phyloP scores from a whole-genome alignment of 176 grass and related monocot genomes.

The Triticum turgidum region DNA sequence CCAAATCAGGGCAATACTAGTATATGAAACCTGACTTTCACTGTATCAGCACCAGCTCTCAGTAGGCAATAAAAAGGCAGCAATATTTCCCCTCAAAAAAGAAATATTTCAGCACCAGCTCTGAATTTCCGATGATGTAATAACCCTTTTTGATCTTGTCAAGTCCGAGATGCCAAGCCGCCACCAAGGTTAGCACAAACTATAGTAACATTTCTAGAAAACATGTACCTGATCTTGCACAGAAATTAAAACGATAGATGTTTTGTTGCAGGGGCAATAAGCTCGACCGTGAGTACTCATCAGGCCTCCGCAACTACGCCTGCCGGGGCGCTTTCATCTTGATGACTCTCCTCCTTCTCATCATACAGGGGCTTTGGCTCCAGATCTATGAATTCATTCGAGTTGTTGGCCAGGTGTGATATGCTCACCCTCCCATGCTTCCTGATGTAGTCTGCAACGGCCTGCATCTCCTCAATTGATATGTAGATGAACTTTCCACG shows the following conservation, averaged over 20 bases:
- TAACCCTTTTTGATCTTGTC: not conserved
- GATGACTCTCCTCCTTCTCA: constrained; percentile 27
- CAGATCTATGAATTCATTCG: constrained; percentile 87
- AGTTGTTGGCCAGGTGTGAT: constrained; percentile 78
- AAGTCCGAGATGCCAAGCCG: not conserved
- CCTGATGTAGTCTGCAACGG: constrained; percentile 88
- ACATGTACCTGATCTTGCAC: not conserved
- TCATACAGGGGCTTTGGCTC: constrained; percentile 59
- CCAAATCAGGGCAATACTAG: not conserved
- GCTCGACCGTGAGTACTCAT: not conserved
- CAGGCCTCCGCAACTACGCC: not conserved
- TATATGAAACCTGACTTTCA: not conserved
- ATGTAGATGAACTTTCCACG: constrained; percentile 96
- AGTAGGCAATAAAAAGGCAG: too few relatives aligned
- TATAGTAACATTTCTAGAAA: not conserved
- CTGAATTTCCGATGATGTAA: not conserved
- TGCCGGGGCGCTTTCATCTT: constrained; percentile 17
- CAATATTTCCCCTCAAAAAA: too few relatives aligned
- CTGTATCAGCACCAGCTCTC: not conserved
- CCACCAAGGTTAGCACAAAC: constrained; percentile 14
- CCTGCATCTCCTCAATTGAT: constrained; percentile 87
- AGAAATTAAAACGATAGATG: not conserved
- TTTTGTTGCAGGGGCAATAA: not conserved
- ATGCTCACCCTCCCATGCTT: constrained; percentile 90
- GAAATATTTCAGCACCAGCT: not conserved